phyloP scores from a whole-genome alignment of 2,329 filamentous ascomycete species.

The Cercospora sp. region DNA sequence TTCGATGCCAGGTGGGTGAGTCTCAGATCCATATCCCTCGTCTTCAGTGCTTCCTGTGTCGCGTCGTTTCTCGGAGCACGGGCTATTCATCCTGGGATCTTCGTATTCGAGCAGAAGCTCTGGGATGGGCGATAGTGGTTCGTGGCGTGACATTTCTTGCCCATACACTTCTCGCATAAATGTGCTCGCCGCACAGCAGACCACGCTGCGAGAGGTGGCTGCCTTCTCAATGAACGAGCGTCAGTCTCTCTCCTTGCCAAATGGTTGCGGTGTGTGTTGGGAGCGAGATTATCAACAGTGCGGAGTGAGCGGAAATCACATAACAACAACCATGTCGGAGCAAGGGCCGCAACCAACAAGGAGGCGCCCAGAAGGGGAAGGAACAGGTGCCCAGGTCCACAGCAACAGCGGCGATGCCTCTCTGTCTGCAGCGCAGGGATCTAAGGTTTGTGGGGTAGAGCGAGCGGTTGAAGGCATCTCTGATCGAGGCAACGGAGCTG shows the following conservation, averaged over 20 bases:
- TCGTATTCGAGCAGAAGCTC: slow-evolving; percentile 9
- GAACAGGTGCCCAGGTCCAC: neutral
- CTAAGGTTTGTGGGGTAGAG: slow-evolving; percentile 2
- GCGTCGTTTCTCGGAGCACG: neutral
- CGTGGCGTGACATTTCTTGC: neutral
- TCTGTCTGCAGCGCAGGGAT: neutral
- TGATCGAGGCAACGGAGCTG: neutral
- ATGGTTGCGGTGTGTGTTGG: neutral
- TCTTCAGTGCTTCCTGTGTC: slow-evolving; percentile 2
- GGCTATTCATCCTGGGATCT: neutral
- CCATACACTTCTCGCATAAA: neutral
- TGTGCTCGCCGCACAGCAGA: neutral
- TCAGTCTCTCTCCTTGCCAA: neutral
- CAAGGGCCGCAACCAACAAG: slow-evolving; percentile 6
- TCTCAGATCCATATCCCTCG: slow-evolving; percentile 10
- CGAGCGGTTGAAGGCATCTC: neutral
- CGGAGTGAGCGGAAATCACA: slow-evolving; percentile 6
- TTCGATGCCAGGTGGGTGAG: slow-evolving; percentile 1
- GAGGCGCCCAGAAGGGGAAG: slow-evolving; percentile 4
- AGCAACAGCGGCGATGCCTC: neutral
- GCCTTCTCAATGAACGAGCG: neutral
- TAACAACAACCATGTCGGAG: slow-evolving; percentile 13
- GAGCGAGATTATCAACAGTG: neutral
- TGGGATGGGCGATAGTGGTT: slow-evolving; percentile 6
- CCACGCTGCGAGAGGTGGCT: neutral